phyloP scores from a whole-genome alignment of 83 land plant species.

The Thuja plicata region DNA sequence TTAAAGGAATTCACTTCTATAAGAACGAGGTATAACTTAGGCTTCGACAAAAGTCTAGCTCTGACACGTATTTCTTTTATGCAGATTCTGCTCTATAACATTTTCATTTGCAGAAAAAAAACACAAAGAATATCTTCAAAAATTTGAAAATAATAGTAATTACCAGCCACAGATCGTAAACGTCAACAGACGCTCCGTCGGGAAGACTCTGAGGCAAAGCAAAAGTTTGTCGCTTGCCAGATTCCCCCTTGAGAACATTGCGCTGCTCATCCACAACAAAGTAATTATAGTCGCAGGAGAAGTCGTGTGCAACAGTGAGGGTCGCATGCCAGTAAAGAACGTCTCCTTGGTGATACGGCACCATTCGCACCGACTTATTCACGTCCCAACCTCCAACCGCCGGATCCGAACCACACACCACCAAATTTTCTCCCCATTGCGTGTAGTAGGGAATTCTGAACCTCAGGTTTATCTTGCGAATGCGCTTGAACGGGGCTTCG shows the following conservation, averaged over 20 bases:
- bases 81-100: no score
- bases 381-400: constrained; percentile 76
- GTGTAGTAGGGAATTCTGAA: constrained; percentile 82
- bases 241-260: constrained; percentile 70
- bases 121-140: neutral
- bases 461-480: constrained; percentile 28
- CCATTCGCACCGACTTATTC: constrained; percentile 57
- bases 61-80: neutral
- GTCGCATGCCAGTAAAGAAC: constrained; percentile 79
- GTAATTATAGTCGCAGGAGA: constrained; percentile 64
- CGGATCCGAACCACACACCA: constrained; percentile 76
- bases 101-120: neutral
- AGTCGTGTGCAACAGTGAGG: constrained; percentile 55
- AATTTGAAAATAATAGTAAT: neutral
- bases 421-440: constrained; percentile 87
- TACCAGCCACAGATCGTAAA: constrained; percentile 96
- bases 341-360: constrained; percentile 57
- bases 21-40: neutral
- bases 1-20: neutral
- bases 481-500: constrained; percentile 4
- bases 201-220: constrained; percentile 45
- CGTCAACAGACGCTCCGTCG: constrained; percentile 58
- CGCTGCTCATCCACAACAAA: constrained; percentile 76
- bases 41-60: neutral
- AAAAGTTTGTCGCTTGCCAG: constrained; percentile 57